Percentiles rank a stretch among this genome's conserved stretches.
Conservation (phyloP, 2,329 filamentous ascomycete genomes). For the Fusarium staphyleae region DNA sequence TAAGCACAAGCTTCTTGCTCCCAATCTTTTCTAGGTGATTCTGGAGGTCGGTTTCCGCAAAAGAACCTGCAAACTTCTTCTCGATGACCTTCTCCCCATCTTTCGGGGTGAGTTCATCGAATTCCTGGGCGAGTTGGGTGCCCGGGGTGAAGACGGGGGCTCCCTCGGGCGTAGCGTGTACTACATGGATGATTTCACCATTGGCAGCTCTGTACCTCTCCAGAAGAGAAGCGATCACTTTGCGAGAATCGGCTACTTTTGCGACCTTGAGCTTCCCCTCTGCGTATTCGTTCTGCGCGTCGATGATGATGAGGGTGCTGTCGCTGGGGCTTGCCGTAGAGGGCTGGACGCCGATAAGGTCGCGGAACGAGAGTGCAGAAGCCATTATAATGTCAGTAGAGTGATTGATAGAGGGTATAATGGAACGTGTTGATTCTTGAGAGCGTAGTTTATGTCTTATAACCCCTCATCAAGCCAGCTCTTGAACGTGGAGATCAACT, state of each 20-base stretch:
- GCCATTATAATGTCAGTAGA: conserved; percentile 10
- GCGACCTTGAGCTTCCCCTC: conserved; percentile 63
- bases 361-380: conserved; percentile 47
- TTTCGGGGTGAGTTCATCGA: conserved; percentile 63
- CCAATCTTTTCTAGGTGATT: conserved; percentile 56
- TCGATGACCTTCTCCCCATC: conserved; percentile 62
- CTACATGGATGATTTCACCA: conserved; percentile 64
- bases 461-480: not conserved
- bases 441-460: not conserved
- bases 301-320: conserved; percentile 70
- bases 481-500: not conserved
- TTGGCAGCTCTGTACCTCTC: conserved; percentile 63
- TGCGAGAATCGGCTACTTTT: conserved; percentile 60
- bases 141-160: conserved; percentile 71
- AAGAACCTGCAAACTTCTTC: conserved; percentile 66
- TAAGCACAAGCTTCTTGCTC: conserved; percentile 66
- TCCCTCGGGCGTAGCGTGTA: conserved; percentile 65
- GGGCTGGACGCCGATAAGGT: conserved; percentile 60
- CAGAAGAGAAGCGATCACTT: conserved; percentile 63
- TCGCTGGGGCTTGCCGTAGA: conserved; percentile 64
- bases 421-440: not conserved
- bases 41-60: conserved; percentile 66
- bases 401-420: not conserved
- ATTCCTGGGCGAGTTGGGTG: conserved; percentile 66
- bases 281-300: conserved; percentile 75